phyloP scores from a whole-genome alignment of 2,329 filamentous ascomycete species.

The Aureobasidium sp. region DNA sequence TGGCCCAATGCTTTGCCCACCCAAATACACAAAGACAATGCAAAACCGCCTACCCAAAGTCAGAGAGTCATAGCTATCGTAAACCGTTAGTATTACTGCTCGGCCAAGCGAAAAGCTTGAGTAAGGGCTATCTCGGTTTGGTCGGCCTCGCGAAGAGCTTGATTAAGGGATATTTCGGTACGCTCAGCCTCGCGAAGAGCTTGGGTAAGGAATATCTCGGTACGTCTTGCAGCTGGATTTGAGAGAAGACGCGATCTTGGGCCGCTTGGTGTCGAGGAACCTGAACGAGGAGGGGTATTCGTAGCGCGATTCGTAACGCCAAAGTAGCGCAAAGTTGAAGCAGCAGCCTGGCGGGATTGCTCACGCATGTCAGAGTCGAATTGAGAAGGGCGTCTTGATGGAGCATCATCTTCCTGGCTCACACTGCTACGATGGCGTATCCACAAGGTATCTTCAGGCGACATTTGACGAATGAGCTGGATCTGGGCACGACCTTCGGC shows the following conservation, averaged over 20 bases:
- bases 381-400: neutral
- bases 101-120: too few relatives aligned
- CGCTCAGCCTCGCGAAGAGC: neutral
- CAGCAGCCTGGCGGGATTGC: constrained; percentile 6
- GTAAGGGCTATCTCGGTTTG: too few relatives aligned
- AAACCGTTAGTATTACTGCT: too few relatives aligned
- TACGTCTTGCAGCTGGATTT: neutral
- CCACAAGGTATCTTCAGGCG: neutral
- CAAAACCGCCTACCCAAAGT: too few relatives aligned
- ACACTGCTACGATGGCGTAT: neutral
- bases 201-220: neutral
- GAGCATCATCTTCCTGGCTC: neutral
- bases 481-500: constrained; percentile 14
- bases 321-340: constrained; percentile 9
- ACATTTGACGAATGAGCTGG: neutral
- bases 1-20: too few relatives aligned
- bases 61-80: too few relatives aligned
- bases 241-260: neutral
- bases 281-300: neutral
- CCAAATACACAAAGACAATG: too few relatives aligned
- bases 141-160: too few relatives aligned
- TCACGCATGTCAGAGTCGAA: constrained; percentile 4
- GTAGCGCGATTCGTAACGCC: neutral
- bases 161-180: too few relatives aligned
- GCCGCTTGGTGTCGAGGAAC: neutral